phyloP scores from a whole-genome alignment of 2,329 filamentous ascomycete species.

The Fusarium sp. region DNA sequence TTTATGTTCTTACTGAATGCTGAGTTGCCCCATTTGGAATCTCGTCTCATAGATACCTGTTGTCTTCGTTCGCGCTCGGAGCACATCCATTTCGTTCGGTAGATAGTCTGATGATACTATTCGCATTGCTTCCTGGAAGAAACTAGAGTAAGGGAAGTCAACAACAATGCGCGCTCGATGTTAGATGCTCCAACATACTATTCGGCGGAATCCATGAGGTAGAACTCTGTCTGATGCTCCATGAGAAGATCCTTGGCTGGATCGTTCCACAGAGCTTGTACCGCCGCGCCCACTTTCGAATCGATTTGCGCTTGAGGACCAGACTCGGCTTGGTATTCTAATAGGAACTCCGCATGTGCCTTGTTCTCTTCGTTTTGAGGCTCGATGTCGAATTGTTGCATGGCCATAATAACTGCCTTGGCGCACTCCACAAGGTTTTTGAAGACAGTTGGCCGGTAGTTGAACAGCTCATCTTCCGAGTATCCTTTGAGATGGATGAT shows the following conservation, averaged over 20 bases:
- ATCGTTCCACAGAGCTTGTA: constrained; percentile 91
- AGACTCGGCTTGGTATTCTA: constrained; percentile 89
- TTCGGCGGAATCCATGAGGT: constrained; percentile 98
- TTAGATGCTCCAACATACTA: constrained; percentile 72
- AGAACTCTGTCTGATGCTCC: constrained; percentile 97
- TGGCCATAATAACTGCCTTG: constrained; percentile 89
- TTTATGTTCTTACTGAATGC: constrained; percentile 83
- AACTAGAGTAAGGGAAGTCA: constrained; percentile 65
- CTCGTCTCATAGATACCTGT: constrained; percentile 99
- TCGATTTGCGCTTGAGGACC: constrained; percentile 90
- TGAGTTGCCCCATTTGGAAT: constrained; percentile 98
- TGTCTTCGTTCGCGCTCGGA: constrained; percentile 95
- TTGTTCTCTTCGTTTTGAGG: constrained; percentile 77
- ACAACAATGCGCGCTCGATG: background rate
- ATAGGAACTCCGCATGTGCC: constrained; percentile 80
- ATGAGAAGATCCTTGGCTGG: constrained; percentile 83
- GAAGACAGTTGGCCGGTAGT: constrained; percentile 96
- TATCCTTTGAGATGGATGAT: constrained; percentile 99
- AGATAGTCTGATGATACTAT: constrained; percentile 89
- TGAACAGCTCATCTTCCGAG: constrained; percentile 89
- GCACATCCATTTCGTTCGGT: constrained; percentile 92
- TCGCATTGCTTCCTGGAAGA: constrained; percentile 91
- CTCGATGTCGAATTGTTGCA: constrained; percentile 90
- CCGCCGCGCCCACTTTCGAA: constrained; percentile 80
- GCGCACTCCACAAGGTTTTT: constrained; percentile 98